Percentiles rank a stretch among this genome's conserved stretches.
phyloP scores from a whole-genome alignment of 2,329 filamentous ascomycete genomes.

The Pseudogymnoascus sp. region DNA sequence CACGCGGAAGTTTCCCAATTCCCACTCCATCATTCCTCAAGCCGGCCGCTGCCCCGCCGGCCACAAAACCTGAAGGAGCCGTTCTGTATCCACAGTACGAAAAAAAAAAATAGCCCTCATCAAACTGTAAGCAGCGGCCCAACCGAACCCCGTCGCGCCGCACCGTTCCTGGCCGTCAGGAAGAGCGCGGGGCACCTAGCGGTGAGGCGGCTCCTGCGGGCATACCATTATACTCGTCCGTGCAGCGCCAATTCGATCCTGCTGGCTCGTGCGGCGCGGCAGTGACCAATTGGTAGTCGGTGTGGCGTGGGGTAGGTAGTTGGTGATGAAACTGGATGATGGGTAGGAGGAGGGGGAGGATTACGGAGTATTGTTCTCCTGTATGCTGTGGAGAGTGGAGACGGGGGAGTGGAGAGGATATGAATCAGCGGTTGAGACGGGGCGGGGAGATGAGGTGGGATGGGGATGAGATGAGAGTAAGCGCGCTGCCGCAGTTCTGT shows the following conservation, averaged over 20 bases:
- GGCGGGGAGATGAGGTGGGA: not conserved
- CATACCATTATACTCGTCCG: not conserved
- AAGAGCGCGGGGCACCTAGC: not conserved
- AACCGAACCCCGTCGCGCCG: not conserved
- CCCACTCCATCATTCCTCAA: not conserved
- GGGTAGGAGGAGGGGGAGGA: not conserved
- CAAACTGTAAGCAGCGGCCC: not conserved
- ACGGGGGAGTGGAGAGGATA: not conserved
- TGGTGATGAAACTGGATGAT: not conserved
- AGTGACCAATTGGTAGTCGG: not conserved
- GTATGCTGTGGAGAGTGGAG: not conserved
- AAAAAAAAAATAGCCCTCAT: not conserved
- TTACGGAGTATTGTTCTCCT: not conserved
- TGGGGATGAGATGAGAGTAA: not conserved
- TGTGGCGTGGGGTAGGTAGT: not conserved
- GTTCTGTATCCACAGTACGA: not conserved
- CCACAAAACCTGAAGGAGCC: not conserved
- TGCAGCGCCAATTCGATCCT: not conserved
- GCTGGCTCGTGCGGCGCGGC: not conserved
- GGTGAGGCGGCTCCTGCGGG: not conserved
- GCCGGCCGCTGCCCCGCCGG: not conserved
- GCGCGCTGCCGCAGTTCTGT: not conserved
- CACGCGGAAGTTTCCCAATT: not conserved
- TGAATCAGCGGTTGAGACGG: not conserved
- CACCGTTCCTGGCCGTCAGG: not conserved